phyloP scores from a whole-genome alignment of 2,329 filamentous ascomycete species.

The Hypoxylon sp. region DNA sequence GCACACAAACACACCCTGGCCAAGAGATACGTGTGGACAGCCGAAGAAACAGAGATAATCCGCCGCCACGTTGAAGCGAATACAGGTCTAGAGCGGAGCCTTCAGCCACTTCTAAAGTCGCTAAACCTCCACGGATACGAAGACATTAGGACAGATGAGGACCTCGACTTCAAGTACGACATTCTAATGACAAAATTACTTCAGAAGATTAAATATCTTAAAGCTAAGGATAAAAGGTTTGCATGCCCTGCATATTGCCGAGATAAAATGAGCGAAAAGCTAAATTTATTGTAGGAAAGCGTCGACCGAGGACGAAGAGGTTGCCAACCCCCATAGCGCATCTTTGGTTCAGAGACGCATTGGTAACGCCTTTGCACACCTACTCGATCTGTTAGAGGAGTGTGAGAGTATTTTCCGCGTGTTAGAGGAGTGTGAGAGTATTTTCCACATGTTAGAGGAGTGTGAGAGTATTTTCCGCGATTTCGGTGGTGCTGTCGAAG shows the following conservation, averaged over 20 bases:
- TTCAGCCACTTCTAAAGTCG: background rate
- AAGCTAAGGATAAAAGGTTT: background rate
- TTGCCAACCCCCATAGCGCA: background rate
- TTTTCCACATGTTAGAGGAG: background rate
- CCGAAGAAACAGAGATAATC: background rate
- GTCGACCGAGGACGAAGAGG: background rate
- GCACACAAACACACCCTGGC: background rate
- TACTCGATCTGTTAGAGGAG: no score
- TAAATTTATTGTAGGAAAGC: background rate
- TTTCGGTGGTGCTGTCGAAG: background rate
- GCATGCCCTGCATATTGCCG: no score
- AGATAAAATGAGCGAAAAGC: background rate
- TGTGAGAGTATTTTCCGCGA: background rate
- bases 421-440: background rate
- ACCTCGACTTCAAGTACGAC: background rate
- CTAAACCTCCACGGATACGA: slow-evolving; percentile 2
- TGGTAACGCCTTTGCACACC: background rate
- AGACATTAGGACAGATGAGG: background rate
- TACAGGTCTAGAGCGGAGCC: no score
- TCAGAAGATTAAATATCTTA: background rate
- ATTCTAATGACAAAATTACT: background rate
- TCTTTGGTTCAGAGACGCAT: background rate
- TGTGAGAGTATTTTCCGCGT: no score
- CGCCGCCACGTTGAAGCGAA: background rate
- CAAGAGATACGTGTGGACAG: background rate